Evolutionary conservation across 1,284 basidiomycete species (phyloP).

Genomic region (Golubevia sp.): DNA sequence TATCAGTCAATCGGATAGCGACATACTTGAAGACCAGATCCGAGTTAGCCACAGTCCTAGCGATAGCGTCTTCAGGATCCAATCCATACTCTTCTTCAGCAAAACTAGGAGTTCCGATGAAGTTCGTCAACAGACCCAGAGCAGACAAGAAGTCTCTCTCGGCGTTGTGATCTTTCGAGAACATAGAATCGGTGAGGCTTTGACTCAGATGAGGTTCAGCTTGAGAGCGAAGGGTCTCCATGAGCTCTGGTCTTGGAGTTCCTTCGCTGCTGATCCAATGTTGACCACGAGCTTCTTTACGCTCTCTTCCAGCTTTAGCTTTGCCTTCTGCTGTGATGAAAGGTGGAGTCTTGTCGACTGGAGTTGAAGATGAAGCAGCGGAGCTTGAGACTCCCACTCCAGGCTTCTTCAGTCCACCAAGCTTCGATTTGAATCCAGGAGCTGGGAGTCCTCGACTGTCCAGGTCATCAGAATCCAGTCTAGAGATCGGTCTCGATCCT

Average conservation of each 20-base stretch:
- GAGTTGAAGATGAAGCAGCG: conserved; percentile 60
- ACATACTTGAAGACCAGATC: conserved; percentile 93
- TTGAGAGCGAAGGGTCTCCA: conserved; percentile 83
- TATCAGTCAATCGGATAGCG: conserved; percentile 86
- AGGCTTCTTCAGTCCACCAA: background rate
- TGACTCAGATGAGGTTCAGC: conserved; percentile 84
- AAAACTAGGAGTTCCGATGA: conserved; percentile 68
- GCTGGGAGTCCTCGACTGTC: too few relatives aligned
- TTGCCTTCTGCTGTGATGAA: conserved; percentile 76
- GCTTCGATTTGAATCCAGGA: conserved; percentile 1
- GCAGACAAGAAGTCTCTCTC: conserved; percentile 89
- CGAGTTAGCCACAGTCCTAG: conserved; percentile 82
- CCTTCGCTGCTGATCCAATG: conserved; percentile 70
- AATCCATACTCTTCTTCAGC: conserved; percentile 70
- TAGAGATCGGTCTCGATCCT: too few relatives aligned
- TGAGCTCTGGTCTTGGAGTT: conserved; percentile 81
- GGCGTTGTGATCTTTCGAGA: conserved; percentile 94
- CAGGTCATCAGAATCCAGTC: too few relatives aligned
- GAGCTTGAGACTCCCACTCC: conserved; percentile 4
- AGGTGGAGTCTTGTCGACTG: conserved; percentile 64
- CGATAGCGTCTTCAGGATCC: conserved; percentile 68
- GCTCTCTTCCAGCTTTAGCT: conserved; percentile 74
- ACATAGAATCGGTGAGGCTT: conserved; percentile 78
- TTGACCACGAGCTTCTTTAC: conserved; percentile 72
- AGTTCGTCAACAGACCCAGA: conserved; percentile 76